phyloP scores from a whole-genome alignment of 2,329 filamentous ascomycete genomes.

The Metarhizium guizhouense region DNA sequence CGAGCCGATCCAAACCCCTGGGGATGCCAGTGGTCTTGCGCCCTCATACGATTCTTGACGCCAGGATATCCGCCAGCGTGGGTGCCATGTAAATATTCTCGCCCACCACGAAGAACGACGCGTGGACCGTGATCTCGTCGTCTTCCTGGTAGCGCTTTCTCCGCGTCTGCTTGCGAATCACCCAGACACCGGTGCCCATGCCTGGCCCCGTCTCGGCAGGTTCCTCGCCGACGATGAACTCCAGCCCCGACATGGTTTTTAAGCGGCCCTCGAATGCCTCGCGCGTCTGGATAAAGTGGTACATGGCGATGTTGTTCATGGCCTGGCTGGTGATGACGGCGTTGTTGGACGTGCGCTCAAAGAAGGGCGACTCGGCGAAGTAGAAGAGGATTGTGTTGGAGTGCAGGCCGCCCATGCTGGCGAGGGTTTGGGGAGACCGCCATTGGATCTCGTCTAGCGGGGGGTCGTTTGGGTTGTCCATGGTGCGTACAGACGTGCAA shows the following conservation, averaged over 20 bases:
- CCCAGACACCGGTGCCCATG: slow-evolving; percentile 61
- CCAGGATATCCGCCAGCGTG: slow-evolving; percentile 49
- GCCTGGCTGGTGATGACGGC: slow-evolving; percentile 54
- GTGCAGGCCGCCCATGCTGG: slow-evolving; percentile 50
- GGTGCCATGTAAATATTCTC: slow-evolving; percentile 62
- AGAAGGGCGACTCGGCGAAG: slow-evolving; percentile 60
- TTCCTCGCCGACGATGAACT: slow-evolving; percentile 58
- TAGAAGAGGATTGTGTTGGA: slow-evolving; percentile 59
- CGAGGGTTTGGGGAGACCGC: slow-evolving; percentile 41
- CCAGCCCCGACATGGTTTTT: slow-evolving; percentile 55
- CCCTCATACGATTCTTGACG: slow-evolving; percentile 44
- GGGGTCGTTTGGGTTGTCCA: slow-evolving; percentile 38
- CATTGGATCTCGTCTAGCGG: slow-evolving; percentile 61
- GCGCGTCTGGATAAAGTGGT: slow-evolving; percentile 47
- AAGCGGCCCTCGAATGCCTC: slow-evolving; percentile 55
- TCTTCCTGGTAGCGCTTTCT: slow-evolving; percentile 45
- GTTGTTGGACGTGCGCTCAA: slow-evolving; percentile 60
- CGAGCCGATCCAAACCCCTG: neutral
- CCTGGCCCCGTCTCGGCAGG: slow-evolving; percentile 54
- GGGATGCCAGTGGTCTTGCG: neutral
- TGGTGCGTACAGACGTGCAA: slow-evolving; percentile 13
- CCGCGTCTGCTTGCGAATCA: slow-evolving; percentile 59
- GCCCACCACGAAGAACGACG: slow-evolving; percentile 55
- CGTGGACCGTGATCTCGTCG: slow-evolving; percentile 50
- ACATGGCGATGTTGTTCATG: slow-evolving; percentile 50